Conservation (phyloP, 805 yeast genomes). For the Lipomyces yamanashiensis region DNA sequence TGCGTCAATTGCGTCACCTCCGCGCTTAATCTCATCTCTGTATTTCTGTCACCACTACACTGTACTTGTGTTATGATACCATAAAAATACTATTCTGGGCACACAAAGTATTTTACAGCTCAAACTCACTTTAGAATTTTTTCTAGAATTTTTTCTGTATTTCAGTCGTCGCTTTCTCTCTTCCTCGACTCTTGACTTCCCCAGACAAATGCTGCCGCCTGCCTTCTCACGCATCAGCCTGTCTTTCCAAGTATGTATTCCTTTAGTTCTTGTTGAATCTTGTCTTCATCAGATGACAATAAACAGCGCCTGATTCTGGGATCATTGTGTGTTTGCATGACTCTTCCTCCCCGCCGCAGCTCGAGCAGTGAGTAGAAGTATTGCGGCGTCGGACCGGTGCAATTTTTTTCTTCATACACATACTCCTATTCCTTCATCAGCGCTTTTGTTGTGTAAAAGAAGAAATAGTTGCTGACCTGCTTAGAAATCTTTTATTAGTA, state of each 20-base stretch:
- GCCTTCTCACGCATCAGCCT: slow-evolving; percentile 10
- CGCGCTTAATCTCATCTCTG: no score
- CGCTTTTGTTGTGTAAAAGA: no score
- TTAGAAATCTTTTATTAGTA: slow-evolving; percentile 2
- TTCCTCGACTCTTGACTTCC: not conserved
- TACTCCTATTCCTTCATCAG: not conserved
- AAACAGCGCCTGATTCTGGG: not conserved
- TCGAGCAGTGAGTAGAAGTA: not conserved
- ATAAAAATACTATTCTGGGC: not conserved
- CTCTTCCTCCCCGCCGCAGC: not conserved
- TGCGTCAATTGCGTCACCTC: no score
- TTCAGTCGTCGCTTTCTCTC: not conserved
- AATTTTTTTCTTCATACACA: slow-evolving; percentile 5
- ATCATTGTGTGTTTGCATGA: not conserved
- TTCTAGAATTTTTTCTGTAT: not conserved
- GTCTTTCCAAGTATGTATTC: slow-evolving; percentile 6
- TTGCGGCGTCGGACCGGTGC: slow-evolving; percentile 4
- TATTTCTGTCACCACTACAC: not conserved
- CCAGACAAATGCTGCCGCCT: slow-evolving; percentile 11
- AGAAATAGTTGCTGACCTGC: no score
- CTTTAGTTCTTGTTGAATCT: not conserved
- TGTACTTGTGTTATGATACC: not conserved
- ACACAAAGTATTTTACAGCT: not conserved
- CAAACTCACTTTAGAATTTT: not conserved
- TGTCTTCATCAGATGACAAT: no score